Percentiles rank a stretch among this genome's conserved stretches.
Conservation (phyloP, 1,139 yeast species). For the Chernovozyma aurita region DNA sequence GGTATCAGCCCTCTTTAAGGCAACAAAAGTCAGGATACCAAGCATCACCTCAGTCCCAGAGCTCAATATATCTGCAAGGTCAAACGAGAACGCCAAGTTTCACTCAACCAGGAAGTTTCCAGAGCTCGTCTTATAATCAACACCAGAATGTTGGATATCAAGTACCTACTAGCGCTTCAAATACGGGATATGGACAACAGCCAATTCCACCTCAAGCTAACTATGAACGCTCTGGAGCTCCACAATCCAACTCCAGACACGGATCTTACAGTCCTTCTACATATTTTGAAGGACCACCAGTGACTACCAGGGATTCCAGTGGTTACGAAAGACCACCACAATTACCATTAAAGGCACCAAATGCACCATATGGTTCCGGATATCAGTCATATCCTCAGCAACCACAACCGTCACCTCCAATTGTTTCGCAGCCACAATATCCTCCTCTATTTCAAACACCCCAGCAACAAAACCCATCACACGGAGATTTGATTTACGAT, state of each 20-base stretch:
- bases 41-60: not conserved
- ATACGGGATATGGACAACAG: conserved; percentile 1
- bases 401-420: conserved; percentile 7
- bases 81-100: not conserved
- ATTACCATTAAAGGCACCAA: conserved; percentile 17
- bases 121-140: not conserved
- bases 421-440: conserved; percentile 1
- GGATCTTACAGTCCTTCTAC: conserved; percentile 6
- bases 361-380: not conserved
- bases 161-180: not conserved
- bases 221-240: conserved; percentile 1
- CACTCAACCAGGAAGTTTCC: not conserved
- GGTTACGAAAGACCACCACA: conserved; percentile 12
- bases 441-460: conserved; percentile 8
- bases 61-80: not conserved
- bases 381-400: conserved; percentile 4
- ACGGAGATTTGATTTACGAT: conserved; percentile 33
- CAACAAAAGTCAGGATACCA: conserved; percentile 2
- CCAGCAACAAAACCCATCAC: conserved; percentile 8
- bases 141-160: not conserved
- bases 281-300: not conserved
- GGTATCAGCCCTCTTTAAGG: conserved; percentile 1
- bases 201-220: not conserved
- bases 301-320: not conserved
- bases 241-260: conserved; percentile 10